Conservation (phyloP, 2,329 filamentous ascomycete species). For the Harringtonia aguacate region DNA sequence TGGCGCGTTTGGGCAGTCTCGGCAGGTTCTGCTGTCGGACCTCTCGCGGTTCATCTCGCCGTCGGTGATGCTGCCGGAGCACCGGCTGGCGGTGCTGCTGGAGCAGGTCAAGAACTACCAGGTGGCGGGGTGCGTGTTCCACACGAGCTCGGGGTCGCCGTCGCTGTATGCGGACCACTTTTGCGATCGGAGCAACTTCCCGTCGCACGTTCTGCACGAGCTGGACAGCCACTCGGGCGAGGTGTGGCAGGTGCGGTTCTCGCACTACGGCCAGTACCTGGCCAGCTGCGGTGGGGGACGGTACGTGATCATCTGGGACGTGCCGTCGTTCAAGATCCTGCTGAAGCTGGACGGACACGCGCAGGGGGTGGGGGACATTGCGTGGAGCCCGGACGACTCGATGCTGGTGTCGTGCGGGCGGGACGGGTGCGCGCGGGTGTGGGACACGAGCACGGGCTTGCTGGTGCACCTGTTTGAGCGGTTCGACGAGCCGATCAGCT, state of each 20-base stretch:
- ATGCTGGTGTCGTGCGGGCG: conserved; percentile 76
- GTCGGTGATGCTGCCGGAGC: conserved; percentile 92
- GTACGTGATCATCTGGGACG: conserved; percentile 73
- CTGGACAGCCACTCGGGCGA: conserved; percentile 67
- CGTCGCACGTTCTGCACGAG: conserved; percentile 58
- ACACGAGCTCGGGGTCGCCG: conserved; percentile 68
- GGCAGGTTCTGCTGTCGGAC: conserved; percentile 64
- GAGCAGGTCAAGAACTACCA: conserved; percentile 77
- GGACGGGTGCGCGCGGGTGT: conserved; percentile 64
- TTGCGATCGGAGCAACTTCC: conserved; percentile 73
- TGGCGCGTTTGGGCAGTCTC: conserved; percentile 64
- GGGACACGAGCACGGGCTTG: conserved; percentile 60
- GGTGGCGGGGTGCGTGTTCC: conserved; percentile 75
- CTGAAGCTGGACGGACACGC: conserved; percentile 56
- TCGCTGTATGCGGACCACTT: conserved; percentile 83
- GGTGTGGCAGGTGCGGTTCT: conserved; percentile 88
- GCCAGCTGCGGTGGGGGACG: conserved; percentile 73
- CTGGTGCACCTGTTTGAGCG: conserved; percentile 53
- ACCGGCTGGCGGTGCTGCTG: conserved; percentile 71
- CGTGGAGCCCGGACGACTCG: conserved; percentile 87
- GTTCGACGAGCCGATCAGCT: conserved; percentile 76
- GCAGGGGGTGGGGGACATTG: conserved; percentile 63
- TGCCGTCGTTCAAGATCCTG: conserved; percentile 54
- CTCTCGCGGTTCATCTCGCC: conserved; percentile 90
- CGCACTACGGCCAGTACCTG: conserved; percentile 71